phyloP scores from a whole-genome alignment of 179 eudicot species.

The Carnegiea gigantea region DNA sequence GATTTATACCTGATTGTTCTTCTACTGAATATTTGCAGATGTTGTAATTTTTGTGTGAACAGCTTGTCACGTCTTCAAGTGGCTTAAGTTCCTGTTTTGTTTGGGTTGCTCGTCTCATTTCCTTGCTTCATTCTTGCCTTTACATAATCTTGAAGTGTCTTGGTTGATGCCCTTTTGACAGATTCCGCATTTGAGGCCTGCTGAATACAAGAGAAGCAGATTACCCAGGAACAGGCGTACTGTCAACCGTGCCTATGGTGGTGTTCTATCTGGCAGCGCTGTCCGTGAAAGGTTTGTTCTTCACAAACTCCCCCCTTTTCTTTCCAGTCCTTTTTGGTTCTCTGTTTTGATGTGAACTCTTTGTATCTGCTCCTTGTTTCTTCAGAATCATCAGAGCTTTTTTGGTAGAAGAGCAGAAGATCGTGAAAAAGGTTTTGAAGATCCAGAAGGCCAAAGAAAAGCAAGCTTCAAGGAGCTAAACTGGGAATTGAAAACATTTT shows the following conservation, averaged over 20 bases:
- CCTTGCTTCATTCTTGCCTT: background rate
- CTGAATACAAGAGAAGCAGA: constrained; percentile 86
- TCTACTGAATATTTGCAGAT: background rate
- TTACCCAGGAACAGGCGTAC: constrained; percentile 86
- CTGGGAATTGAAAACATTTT: constrained; percentile 5
- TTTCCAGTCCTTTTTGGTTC: too few relatives aligned
- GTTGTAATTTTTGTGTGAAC: background rate
- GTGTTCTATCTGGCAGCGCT: constrained; percentile 85
- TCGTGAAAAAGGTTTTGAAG: constrained; percentile 84
- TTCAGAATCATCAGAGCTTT: constrained; percentile 65
- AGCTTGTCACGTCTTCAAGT: background rate
- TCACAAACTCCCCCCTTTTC: background rate
- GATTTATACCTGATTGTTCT: too few relatives aligned
- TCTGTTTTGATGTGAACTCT: background rate
- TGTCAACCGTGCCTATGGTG: constrained; percentile 94
- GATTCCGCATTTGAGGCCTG: constrained; percentile 96
- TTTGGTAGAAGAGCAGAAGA: constrained; percentile 78
- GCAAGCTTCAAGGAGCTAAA: constrained; percentile 38
- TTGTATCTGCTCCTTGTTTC: background rate
- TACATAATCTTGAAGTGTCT: background rate
- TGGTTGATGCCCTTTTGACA: constrained; percentile 16
- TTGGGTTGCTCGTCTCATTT: background rate
- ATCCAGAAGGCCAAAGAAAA: constrained; percentile 75
- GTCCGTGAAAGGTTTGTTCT: constrained; percentile 75
- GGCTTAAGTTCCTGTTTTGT: background rate